These are phyloP conservation scores for Melanomma pulvis-pyrius DNA, from an alignment of 495 filamentous ascomycete species.

Conservation along the genomic window DNA sequence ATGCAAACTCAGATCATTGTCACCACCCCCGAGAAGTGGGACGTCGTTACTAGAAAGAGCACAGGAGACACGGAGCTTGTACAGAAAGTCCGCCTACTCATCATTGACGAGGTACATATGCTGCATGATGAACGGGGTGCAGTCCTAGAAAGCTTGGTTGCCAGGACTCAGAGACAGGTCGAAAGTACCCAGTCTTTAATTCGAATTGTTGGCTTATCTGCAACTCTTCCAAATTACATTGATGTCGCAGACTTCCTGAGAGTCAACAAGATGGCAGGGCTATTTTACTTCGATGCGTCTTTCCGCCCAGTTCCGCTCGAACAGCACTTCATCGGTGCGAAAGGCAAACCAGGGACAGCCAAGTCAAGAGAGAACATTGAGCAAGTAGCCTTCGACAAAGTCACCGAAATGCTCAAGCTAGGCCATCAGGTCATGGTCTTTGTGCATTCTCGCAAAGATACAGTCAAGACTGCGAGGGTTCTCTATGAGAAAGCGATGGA, in stretches of 20 bases:
- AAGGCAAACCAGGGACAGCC: constrained; percentile 81
- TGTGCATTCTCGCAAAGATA: constrained; percentile 95
- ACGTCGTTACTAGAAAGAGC: constrained; percentile 95
- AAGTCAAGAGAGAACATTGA: constrained; percentile 87
- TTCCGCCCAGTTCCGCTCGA: constrained; percentile 96
- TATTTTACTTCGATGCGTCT: constrained; percentile 97
- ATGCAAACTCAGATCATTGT: constrained; percentile 96
- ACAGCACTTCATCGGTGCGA: constrained; percentile 96
- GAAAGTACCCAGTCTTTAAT: constrained; percentile 98
- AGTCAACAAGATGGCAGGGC: constrained; percentile 87
- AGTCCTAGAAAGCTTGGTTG: constrained; percentile 92
- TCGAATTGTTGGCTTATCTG: constrained; percentile 90
- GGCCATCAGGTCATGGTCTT: constrained; percentile 99
- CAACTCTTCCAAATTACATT: constrained; percentile 92
- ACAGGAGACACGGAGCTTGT: constrained; percentile 97
- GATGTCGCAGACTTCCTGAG: constrained; percentile 97
- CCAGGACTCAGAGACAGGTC: constrained; percentile 91
- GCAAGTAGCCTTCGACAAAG: constrained; percentile 83
- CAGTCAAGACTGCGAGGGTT: constrained; percentile 80
- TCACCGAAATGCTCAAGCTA: constrained; percentile 83
- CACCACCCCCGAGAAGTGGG: constrained; percentile 99
- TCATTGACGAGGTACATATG: constrained; percentile 99
- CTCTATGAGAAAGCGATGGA: constrained; percentile 86
- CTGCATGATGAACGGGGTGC: constrained; percentile 96
- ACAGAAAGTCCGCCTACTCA: constrained; percentile 92